phyloP scores from a whole-genome alignment of 108 stramenopile species.

The Cyclotella sp. region DNA sequence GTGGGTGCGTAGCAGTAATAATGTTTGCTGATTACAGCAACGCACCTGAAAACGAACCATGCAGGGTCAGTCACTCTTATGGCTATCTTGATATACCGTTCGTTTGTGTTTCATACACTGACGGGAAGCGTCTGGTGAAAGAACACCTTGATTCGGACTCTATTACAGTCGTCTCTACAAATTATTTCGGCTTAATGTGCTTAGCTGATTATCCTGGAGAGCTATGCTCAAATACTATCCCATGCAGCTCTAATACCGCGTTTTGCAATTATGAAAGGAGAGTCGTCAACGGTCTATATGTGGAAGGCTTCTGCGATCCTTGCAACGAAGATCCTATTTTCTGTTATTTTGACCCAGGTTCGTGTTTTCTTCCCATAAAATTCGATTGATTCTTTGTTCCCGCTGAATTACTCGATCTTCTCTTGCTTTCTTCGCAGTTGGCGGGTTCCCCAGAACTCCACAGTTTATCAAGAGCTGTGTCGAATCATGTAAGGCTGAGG shows the following conservation, averaged over 20 bases:
- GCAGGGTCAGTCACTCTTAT: background rate
- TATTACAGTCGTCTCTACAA: background rate
- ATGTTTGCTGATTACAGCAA: background rate
- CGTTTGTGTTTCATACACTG: background rate
- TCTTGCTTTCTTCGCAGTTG: background rate
- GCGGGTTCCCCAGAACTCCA: background rate
- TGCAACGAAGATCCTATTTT: background rate
- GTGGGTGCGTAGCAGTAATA: background rate
- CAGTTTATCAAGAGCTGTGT: constrained; percentile 10
- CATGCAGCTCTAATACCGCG: background rate
- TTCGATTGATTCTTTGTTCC: background rate
- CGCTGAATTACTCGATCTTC: background rate
- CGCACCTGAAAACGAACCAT: background rate
- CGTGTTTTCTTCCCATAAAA: background rate
- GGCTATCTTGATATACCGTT: background rate
- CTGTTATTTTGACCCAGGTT: constrained; percentile 2
- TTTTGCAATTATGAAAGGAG: background rate
- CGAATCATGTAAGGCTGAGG: background rate
- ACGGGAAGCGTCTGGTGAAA: background rate
- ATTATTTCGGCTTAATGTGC: background rate
- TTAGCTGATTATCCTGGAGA: background rate
- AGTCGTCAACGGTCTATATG: background rate
- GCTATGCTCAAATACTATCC: background rate
- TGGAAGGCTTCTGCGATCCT: background rate
- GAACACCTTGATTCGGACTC: background rate